These are phyloP conservation scores for Pittosporum tobira DNA, from an alignment of 129 eudicot species.

Conservation along the genomic window DNA sequence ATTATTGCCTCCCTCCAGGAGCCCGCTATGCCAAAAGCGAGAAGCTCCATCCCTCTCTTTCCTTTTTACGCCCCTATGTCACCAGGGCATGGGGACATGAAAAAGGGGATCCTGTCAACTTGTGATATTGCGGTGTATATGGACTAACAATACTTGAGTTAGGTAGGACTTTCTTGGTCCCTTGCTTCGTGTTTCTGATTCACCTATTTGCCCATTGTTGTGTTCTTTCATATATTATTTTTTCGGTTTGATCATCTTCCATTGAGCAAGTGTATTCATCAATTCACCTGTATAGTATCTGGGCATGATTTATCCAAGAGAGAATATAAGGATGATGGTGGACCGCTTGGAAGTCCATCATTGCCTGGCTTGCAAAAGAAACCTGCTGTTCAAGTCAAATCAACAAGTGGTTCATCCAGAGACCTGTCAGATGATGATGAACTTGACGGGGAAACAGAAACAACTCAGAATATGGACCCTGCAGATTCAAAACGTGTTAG, in stretches of 20 bases:
- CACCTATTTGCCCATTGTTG: not conserved
- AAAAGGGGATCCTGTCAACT: too few relatives aligned
- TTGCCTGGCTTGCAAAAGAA: conserved; percentile 60
- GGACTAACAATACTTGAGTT: too few relatives aligned
- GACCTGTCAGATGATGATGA: conserved; percentile 92
- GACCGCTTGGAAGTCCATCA: conserved; percentile 57
- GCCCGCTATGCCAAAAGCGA: too few relatives aligned
- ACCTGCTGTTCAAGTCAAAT: conserved; percentile 56
- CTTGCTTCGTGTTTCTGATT: too few relatives aligned
- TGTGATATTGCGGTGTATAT: too few relatives aligned
- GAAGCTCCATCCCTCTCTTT: too few relatives aligned
- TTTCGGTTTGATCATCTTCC: not conserved
- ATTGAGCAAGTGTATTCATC: not conserved
- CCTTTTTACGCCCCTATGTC: too few relatives aligned
- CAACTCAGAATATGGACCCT: conserved; percentile 68
- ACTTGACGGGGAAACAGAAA: conserved; percentile 75
- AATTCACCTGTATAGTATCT: conserved; percentile 18
- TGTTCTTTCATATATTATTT: not conserved
- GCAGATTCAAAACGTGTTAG: conserved; percentile 90
- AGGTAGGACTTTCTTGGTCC: too few relatives aligned
- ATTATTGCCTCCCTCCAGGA: too few relatives aligned
- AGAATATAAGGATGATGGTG: conserved; percentile 50
- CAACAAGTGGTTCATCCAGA: conserved; percentile 91
- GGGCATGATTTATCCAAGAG: conserved; percentile 37
- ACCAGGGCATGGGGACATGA: too few relatives aligned